These are phyloP conservation scores for Fistulinella prunicolor DNA, from an alignment of 768 basidiomycete genomes.

Conservation along the genomic window DNA sequence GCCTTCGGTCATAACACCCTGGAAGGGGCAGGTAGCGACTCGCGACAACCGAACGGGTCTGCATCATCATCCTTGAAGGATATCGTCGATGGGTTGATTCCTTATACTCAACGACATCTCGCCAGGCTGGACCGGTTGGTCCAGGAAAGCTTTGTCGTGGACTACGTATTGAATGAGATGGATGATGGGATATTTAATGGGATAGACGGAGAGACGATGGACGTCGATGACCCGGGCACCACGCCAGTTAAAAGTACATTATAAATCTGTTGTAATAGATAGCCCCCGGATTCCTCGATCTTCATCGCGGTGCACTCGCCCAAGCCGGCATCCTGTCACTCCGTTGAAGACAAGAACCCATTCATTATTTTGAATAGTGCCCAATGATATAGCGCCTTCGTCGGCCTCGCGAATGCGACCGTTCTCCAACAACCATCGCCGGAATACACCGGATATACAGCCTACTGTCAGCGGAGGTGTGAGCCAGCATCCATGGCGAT, in stretches of 20 bases:
- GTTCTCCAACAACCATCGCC: conserved; percentile 66
- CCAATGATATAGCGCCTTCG: conserved; percentile 40
- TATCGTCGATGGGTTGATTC: conserved; percentile 79
- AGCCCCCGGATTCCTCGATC: not conserved
- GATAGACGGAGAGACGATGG: conserved; percentile 44
- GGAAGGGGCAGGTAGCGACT: conserved; percentile 26
- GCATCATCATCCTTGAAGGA: conserved; percentile 52
- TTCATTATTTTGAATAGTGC: conserved; percentile 51
- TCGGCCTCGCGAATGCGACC: conserved; percentile 52
- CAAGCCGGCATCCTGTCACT: conserved; percentile 66
- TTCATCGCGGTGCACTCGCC: conserved; percentile 22
- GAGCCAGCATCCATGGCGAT: conserved; percentile 54
- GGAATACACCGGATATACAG: conserved; percentile 69
- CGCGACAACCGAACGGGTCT: conserved; percentile 22
- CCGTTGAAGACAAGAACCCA: conserved; percentile 71
- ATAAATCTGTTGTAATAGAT: conserved; percentile 1
- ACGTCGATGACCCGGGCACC: conserved; percentile 29
- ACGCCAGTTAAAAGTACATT: conserved; percentile 17
- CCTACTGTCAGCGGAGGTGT: conserved; percentile 62
- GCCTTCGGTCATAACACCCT: conserved; percentile 47
- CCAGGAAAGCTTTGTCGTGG: conserved; percentile 94
- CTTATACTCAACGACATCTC: conserved; percentile 94
- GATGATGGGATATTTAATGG: conserved; percentile 69
- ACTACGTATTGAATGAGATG: conserved; percentile 87
- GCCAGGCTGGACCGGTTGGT: conserved; percentile 79